Percentiles rank a stretch among this genome's conserved stretches.
phyloP scores from a whole-genome alignment of 176 grass and related monocot species.

The Tillandsia leiboldiana region DNA sequence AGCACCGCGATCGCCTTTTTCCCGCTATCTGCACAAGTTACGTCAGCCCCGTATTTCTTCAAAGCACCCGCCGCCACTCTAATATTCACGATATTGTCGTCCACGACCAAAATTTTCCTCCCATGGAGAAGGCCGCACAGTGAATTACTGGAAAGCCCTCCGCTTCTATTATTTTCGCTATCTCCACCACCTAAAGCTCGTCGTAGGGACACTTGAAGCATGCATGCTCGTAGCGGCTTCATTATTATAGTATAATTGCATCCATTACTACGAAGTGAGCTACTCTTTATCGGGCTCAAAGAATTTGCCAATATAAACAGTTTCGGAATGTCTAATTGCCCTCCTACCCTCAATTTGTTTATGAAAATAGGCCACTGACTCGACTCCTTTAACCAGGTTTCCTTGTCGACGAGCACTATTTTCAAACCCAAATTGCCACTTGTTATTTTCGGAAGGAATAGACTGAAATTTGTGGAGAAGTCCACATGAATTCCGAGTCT shows the following conservation, averaged over 20 bases:
- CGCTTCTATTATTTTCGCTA: conserved; percentile 48
- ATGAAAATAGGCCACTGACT: conserved; percentile 45
- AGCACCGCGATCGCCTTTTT: conserved; percentile 58
- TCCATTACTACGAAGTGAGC: conserved; percentile 37
- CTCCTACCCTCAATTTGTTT: conserved; percentile 43
- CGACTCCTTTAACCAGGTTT: conserved; percentile 64
- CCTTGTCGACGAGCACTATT: conserved; percentile 78
- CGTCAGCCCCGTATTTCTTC: conserved; percentile 89
- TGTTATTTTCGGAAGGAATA: conserved; percentile 43
- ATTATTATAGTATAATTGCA: conserved; percentile 60
- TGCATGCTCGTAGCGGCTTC: conserved; percentile 87
- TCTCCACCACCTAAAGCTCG: conserved; percentile 53
- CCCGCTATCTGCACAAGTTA: conserved; percentile 62
- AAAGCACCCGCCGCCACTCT: conserved; percentile 88
- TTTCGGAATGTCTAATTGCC: conserved; percentile 45
- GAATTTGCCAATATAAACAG: conserved; percentile 68
- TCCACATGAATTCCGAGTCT: conserved; percentile 70
- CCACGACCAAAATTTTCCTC: conserved; percentile 76
- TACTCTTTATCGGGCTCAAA: conserved; percentile 38
- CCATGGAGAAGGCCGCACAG: conserved; percentile 75
- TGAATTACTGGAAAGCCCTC: conserved; percentile 37
- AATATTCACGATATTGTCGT: conserved; percentile 90
- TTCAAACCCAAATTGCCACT: conserved; percentile 35
- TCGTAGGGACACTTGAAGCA: conserved; percentile 61
- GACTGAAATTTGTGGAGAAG: conserved; percentile 43